Evolutionary conservation across 257 asterid genomes (phyloP).

Genomic region (Perilla frutescens): DNA sequence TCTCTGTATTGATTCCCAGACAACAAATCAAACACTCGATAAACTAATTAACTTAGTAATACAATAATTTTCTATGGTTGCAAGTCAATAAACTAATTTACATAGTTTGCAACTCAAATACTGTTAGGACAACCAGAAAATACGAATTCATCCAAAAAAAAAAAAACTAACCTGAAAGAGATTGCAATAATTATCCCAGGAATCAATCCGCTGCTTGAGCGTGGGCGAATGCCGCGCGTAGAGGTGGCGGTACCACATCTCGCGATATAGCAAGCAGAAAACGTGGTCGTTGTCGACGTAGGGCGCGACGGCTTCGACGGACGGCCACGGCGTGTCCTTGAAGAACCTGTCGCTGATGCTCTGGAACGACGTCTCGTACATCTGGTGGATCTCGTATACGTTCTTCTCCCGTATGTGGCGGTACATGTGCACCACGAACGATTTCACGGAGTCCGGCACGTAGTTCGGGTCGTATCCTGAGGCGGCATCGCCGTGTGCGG

Average conservation of each 20-base stretch:
- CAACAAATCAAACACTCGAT: neutral
- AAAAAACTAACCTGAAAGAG: constrained; percentile 66
- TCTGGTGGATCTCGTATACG: constrained; percentile 95
- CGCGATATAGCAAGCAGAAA: constrained; percentile 91
- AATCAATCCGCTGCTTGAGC: constrained; percentile 77
- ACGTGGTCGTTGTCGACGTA: constrained; percentile 93
- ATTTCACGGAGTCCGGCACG: constrained; percentile 88
- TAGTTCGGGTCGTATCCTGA: constrained; percentile 72
- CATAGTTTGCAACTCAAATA: neutral
- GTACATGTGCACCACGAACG: constrained; percentile 90
- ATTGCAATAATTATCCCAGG: constrained; percentile 94
- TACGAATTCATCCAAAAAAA: neutral
- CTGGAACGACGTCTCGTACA: constrained; percentile 91
- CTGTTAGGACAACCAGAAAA: neutral
- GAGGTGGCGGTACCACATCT: constrained; percentile 97
- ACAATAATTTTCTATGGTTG: neutral
- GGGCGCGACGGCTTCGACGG: constrained; percentile 84
- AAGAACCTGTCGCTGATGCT: constrained; percentile 88
- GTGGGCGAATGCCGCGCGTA: constrained; percentile 89
- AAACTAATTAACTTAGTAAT: neutral
- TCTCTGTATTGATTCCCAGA: neutral
- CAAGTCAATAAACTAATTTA: neutral
- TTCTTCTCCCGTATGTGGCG: constrained; percentile 96
- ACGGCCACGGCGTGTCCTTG: constrained; percentile 94
- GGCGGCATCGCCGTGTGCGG: constrained; percentile 44